Percentiles rank a stretch among this genome's conserved stretches.
Conservation (phyloP, 169 alveolate genomes). For the Blepharisma undulans region DNA sequence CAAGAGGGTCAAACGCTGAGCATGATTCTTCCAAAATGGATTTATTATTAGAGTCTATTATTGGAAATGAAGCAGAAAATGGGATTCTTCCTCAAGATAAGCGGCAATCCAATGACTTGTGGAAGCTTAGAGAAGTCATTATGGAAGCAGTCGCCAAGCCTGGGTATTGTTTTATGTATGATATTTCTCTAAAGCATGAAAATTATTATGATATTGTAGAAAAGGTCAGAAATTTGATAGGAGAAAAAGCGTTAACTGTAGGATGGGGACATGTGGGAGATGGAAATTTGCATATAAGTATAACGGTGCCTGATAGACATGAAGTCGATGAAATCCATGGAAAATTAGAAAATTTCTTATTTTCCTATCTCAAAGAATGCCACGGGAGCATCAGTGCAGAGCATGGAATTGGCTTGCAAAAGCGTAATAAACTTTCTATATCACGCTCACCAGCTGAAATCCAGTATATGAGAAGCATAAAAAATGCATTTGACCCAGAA, state of each 20-base stretch:
- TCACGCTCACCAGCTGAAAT: constrained; percentile 49
- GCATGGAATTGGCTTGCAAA: constrained; percentile 80
- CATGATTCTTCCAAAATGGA: constrained; percentile 27
- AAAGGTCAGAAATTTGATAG: constrained; percentile 28
- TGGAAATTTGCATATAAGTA: constrained; percentile 81
- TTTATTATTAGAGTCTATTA: constrained; percentile 29
- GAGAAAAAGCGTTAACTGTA: background rate
- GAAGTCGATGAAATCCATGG: constrained; percentile 36
- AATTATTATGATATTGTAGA: constrained; percentile 45
- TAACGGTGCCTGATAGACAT: constrained; percentile 43
- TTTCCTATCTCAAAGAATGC: constrained; percentile 40
- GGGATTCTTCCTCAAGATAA: constrained; percentile 63
- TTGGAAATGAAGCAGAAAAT: constrained; percentile 48
- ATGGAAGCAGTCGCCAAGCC: background rate
- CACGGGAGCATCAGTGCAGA: constrained; percentile 83
- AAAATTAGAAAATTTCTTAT: constrained; percentile 62
- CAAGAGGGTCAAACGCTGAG: constrained; percentile 34
- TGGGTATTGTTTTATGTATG: constrained; percentile 58
- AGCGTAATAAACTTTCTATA: constrained; percentile 49
- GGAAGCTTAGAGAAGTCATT: constrained; percentile 68
- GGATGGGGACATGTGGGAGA: constrained; percentile 88
- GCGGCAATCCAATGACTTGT: constrained; percentile 51
- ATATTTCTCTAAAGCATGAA: constrained; percentile 47
- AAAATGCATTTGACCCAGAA: constrained; percentile 81
- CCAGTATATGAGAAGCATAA: constrained; percentile 61